Conservation (phyloP, 2,329 filamentous ascomycete genomes). For the Arachnomyces sp. region DNA sequence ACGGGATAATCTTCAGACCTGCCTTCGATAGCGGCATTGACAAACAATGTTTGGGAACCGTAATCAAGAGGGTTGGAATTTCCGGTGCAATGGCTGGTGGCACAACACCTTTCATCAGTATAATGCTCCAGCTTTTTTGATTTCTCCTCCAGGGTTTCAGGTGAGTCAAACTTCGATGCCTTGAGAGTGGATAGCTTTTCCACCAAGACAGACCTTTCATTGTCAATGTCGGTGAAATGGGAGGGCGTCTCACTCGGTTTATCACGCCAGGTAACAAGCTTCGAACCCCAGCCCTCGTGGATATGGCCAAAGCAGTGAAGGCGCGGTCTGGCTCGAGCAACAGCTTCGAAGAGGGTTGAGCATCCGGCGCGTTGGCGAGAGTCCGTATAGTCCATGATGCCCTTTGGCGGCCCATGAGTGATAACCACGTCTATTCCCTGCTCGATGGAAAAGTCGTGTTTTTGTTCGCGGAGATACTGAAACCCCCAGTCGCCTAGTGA, state of each 20-base stretch:
- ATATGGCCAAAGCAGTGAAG: constrained; percentile 38
- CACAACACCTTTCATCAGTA: constrained; percentile 21
- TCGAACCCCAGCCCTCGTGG: constrained; percentile 50
- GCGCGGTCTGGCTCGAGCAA: constrained; percentile 24
- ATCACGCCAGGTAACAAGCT: constrained; percentile 45
- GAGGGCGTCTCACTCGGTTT: constrained; percentile 26
- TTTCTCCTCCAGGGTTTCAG: constrained; percentile 9
- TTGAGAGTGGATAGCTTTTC: constrained; percentile 24
- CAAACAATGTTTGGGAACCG: constrained; percentile 49
- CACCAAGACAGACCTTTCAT: constrained; percentile 31
- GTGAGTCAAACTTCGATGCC: constrained; percentile 9
- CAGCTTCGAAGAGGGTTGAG: constrained; percentile 22
- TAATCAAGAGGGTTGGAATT: constrained; percentile 24
- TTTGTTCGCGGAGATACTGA: constrained; percentile 35
- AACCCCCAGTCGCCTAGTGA: constrained; percentile 43
- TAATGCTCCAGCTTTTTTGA: constrained; percentile 15
- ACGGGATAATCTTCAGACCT: constrained; percentile 29
- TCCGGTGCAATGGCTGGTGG: constrained; percentile 35
- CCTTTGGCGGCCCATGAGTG: constrained; percentile 50
- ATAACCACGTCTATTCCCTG: constrained; percentile 41
- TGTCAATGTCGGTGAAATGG: constrained; percentile 43
- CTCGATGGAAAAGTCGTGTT: constrained; percentile 31
- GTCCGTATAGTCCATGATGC: constrained; percentile 42
- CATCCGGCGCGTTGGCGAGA: constrained; percentile 25
- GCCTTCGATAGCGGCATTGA: constrained; percentile 53